Conservation (phyloP, 2,329 filamentous ascomycete species). For the Ceratocystis papillata region DNA sequence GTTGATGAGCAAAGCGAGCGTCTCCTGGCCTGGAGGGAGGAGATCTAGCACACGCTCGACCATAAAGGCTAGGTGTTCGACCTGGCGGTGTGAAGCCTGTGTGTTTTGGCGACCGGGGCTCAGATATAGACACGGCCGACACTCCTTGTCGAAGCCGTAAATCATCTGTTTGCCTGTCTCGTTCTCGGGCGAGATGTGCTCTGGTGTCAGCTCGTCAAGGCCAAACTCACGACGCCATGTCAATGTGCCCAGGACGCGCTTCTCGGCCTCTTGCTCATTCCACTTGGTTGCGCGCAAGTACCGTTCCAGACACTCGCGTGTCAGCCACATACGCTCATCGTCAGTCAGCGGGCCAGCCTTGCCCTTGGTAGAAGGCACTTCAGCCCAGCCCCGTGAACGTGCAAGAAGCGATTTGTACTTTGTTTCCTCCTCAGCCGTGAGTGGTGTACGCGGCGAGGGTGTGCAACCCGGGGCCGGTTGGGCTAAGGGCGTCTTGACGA, state of each 20-base stretch:
- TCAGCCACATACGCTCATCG: conserved; percentile 78
- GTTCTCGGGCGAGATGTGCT: conserved; percentile 87
- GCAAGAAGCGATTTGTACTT: conserved; percentile 74
- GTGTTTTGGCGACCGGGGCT: conserved; percentile 90
- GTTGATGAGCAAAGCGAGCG: conserved; percentile 76
- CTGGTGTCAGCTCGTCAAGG: conserved; percentile 63
- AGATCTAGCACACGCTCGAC: conserved; percentile 79
- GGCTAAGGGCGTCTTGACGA: conserved; percentile 46
- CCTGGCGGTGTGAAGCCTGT: conserved; percentile 69
- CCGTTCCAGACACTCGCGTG: conserved; percentile 79
- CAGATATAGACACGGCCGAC: conserved; percentile 81
- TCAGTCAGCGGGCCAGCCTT: conserved; percentile 59
- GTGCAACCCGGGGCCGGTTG: conserved; percentile 47
- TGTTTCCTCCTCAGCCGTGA: conserved; percentile 64
- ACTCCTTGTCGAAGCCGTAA: conserved; percentile 74
- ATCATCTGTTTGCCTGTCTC: conserved; percentile 93
- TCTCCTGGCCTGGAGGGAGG: conserved; percentile 80
- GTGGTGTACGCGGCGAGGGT: conserved; percentile 44
- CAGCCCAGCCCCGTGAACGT: conserved; percentile 43
- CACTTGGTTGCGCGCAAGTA: conserved; percentile 93
- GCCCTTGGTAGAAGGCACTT: conserved; percentile 44
- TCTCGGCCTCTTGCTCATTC: conserved; percentile 62
- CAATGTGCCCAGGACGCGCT: conserved; percentile 69
- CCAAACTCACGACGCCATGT: conserved; percentile 88
- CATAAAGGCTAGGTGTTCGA: conserved; percentile 94